These are phyloP conservation scores for Globisporangium polare DNA, from an alignment of 352 stramenopile species.

Conservation along the genomic window DNA sequence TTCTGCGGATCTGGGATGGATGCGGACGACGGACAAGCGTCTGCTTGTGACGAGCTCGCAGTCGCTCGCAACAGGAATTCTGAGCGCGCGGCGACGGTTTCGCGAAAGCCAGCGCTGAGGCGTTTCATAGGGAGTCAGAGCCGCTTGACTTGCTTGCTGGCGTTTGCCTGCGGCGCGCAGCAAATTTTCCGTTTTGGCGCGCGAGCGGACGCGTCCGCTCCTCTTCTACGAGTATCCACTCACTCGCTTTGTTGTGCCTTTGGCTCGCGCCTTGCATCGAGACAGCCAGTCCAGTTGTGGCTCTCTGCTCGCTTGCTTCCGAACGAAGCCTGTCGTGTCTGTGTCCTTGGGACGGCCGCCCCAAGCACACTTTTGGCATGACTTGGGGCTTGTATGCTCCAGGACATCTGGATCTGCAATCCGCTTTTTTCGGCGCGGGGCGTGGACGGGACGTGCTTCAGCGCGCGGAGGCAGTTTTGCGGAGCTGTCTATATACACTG, in stretches of 20 bases:
- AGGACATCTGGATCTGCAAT: neutral
- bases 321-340: slow-evolving; percentile 3
- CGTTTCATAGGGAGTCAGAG: slow-evolving; percentile 2
- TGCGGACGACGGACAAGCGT: neutral
- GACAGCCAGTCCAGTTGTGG: neutral
- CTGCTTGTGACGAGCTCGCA: neutral
- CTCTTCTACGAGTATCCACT: neutral
- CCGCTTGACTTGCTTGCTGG: neutral
- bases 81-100: neutral
- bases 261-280: neutral
- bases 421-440: slow-evolving; percentile 4
- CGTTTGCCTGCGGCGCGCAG: neutral
- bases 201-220: neutral
- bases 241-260: too few relatives aligned
- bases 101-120: neutral
- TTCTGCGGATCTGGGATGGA: neutral
- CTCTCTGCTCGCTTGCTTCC: neutral
- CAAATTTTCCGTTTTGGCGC: neutral
- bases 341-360: neutral
- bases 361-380: slow-evolving; percentile 3
- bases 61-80: neutral
- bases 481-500: neutral
- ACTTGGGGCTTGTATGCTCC: slow-evolving; percentile 1
- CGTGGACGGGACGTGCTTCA: slow-evolving; percentile 6
- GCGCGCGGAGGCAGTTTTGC: neutral